These are phyloP conservation scores for Waltergamsia citrina DNA, from an alignment of 2,329 filamentous ascomycete species.

Conservation along the genomic window DNA sequence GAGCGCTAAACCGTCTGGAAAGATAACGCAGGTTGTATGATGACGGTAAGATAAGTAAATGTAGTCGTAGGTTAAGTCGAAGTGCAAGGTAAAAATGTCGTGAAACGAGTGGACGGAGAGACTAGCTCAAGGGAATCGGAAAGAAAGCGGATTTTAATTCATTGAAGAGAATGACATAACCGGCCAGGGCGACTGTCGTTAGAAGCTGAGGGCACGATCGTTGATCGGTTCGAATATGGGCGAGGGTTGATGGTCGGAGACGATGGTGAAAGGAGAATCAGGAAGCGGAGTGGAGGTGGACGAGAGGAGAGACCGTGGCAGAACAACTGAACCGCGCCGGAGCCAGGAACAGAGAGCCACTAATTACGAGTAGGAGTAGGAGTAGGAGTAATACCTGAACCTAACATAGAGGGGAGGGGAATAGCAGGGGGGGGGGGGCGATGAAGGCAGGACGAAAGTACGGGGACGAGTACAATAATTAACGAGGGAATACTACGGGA, in stretches of 20 bases:
- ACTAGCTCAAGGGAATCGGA: conserved; percentile 30
- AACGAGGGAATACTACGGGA: too few species aligned
- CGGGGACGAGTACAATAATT: too few species aligned
- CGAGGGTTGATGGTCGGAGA: background rate
- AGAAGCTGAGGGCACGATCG: too few species aligned
- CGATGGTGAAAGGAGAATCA: background rate
- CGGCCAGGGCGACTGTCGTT: conserved; percentile 13
- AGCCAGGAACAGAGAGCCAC: background rate
- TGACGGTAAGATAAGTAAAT: background rate
- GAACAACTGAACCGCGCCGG: background rate
- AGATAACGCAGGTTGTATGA: too few species aligned
- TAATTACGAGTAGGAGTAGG: background rate
- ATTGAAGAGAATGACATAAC: conserved; percentile 23
- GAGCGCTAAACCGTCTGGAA: too few species aligned
- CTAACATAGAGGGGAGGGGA: background rate
- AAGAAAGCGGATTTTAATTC: conserved; percentile 12
- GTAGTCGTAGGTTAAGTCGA: background rate
- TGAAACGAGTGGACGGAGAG: conserved; percentile 36
- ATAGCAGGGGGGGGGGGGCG: background rate
- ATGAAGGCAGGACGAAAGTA: background rate
- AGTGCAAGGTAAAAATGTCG: background rate
- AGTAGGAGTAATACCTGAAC: background rate
- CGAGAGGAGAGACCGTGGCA: background rate
- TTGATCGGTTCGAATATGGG: background rate
- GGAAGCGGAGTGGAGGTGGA: background rate